A percentile compares a stretch with the other conserved stretches of the same genome.
These are phyloP conservation scores for Paecilomyces formosus DNA, from an alignment of 2,329 filamentous ascomycete species.

Conservation along the genomic window DNA sequence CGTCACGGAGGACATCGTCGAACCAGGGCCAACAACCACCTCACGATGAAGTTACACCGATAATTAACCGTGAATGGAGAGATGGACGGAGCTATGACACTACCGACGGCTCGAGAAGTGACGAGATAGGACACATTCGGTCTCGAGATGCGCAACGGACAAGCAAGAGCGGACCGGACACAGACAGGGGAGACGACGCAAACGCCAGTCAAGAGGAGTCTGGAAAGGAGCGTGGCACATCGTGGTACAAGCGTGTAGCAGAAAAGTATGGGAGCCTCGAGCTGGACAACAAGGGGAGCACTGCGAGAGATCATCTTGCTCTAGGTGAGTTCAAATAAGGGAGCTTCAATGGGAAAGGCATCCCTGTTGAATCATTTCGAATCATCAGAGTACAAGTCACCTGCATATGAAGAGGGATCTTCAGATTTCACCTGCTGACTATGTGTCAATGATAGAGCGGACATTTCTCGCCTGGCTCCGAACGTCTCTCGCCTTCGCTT, in stretches of 20 bases:
- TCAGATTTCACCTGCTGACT: background rate
- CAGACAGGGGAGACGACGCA: slow-evolving; percentile 1
- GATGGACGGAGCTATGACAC: slow-evolving; percentile 24
- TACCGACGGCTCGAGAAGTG: slow-evolving; percentile 16
- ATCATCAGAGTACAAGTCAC: too few species aligned
- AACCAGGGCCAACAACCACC: slow-evolving; percentile 8
- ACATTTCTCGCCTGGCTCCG: slow-evolving; percentile 64
- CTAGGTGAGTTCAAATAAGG: slow-evolving; percentile 40
- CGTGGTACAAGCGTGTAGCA: slow-evolving; percentile 42
- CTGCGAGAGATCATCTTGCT: slow-evolving; percentile 58
- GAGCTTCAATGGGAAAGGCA: background rate
- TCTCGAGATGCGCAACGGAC: slow-evolving; percentile 1
- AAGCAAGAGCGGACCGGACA: slow-evolving; percentile 7
- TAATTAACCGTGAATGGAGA: slow-evolving; percentile 16
- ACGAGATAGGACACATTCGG: slow-evolving; percentile 3
- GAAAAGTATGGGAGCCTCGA: slow-evolving; percentile 57
- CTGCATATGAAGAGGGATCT: background rate
- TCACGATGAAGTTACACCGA: slow-evolving; percentile 24
- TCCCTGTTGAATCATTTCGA: too few species aligned
- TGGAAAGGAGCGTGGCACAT: slow-evolving; percentile 6
- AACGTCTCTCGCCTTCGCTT: slow-evolving; percentile 58
- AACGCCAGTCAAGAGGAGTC: background rate
- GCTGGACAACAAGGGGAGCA: slow-evolving; percentile 59
- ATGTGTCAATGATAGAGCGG: slow-evolving; percentile 40
- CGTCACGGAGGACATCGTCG: slow-evolving; percentile 7